Base-by-base conservation (phyloP, 202 grass and related monocot species). In the Bolboschoenoplectus hybrid region DNA sequence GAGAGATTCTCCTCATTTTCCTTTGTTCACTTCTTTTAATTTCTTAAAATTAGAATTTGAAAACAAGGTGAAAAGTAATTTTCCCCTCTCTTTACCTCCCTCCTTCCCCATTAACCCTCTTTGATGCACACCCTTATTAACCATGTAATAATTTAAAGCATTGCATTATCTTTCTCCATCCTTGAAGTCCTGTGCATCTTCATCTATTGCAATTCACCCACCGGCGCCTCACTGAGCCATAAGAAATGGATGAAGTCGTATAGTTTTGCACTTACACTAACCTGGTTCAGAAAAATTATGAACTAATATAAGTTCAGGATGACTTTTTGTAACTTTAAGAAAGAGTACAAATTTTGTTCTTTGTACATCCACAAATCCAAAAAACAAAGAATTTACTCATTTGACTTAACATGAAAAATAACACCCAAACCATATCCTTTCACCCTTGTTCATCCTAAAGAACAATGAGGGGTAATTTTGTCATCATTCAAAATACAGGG, bases 171-270 rank as follows among this genome's bases (percentile, higher is more conserved):
- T 26, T 36, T 16, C 50, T 58, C 7, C 35, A 13, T 52, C 64
- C 14, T 13, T 56, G 6, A 34, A 83, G 10, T 41, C 49, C 43
- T 67, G 81, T 83, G 8, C 56, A 47, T 46, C 14, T 67, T 84
- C 6, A 50, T 38, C 14, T 94, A 97, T 87, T 90, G 88, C 81
- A 98, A 87, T 89, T 97, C 95, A 6, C 95, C 95, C 1, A 97
- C 95, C 0, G 93, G 95, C 16, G 95, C 95, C 86, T 97, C 95
- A 13, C 89, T 97, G 8, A 97, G 90, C 93, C 93, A 97, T 83
- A 97, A 87, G 93, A 95, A 97, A 74, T 97, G 95, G 84, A 97
- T 97, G 92, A 95, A 97, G 75, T 97, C 95, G 36, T 97, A 97
- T 61, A 97, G 81, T 72, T 91, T 90, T 11, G 93, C 72, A 39